These are phyloP conservation scores for Globisporangium ultimum DNA, from an alignment of 352 stramenopile species.

Conservation along the genomic window DNA sequence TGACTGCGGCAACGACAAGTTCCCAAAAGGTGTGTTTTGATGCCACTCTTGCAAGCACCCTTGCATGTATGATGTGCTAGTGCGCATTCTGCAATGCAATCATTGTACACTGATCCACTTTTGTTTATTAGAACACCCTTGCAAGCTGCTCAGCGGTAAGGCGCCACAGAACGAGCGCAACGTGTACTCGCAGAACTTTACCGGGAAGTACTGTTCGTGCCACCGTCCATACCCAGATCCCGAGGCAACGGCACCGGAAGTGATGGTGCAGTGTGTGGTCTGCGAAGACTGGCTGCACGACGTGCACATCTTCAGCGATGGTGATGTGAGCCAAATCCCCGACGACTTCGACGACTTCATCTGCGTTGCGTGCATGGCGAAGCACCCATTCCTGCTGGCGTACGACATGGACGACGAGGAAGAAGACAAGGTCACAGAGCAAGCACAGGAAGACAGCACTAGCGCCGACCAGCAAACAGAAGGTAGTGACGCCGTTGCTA, in stretches of 20 bases:
- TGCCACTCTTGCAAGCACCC: background rate
- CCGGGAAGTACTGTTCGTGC: constrained; percentile 63
- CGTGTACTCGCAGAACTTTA: constrained; percentile 73
- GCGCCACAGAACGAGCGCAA: constrained; percentile 46
- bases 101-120: background rate
- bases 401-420: constrained; percentile 39
- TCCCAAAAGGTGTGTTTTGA: constrained; percentile 27
- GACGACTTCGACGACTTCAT: constrained; percentile 67
- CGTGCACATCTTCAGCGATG: constrained; percentile 46
- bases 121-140: constrained; percentile 24
- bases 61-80: too few species aligned
- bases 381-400: constrained; percentile 58
- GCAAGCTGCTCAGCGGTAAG: constrained; percentile 58
- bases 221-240: constrained; percentile 73
- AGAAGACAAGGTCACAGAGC: constrained; percentile 7
- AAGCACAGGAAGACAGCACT: background rate
- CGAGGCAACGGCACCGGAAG: constrained; percentile 54
- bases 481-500: background rate
- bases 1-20: constrained; percentile 70
- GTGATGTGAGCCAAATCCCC: constrained; percentile 5
- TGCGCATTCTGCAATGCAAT: too few species aligned
- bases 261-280: constrained; percentile 77
- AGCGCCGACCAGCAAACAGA: background rate
- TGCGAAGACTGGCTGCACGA: constrained; percentile 82
- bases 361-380: constrained; percentile 58